Base-by-base conservation (phyloP, 1,284 basidiomycete species). In the Apiotrichum gracile region DNA sequence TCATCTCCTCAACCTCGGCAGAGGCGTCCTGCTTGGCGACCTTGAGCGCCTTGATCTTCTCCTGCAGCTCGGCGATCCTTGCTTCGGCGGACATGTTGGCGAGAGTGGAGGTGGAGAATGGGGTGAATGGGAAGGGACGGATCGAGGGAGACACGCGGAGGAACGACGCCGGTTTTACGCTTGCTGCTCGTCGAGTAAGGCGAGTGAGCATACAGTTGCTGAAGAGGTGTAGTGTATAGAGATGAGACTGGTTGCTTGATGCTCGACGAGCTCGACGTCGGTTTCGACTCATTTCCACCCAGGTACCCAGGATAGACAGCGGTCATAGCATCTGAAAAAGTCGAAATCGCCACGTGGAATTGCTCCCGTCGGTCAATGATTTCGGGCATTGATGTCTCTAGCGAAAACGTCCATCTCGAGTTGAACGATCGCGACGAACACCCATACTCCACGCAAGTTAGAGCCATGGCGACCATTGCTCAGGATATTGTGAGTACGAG, bases 1-100 rank as follows among this genome's bases (percentile, higher is more conserved):
- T 72, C 69, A 77, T 73, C 57, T 72, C 67, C 29, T 69, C 69
- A 19, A 76, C 64, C 55, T 74, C 68, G 22, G 61, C 58, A n/a
- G 65, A 60, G 31, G 71, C 72, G 53, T 75, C 72, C 53, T 71
- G 60, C 58, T 72, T 73, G 48, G 64, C 57, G 27, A 72, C 54
- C 57, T 75, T 76, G 47, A 77, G 65, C 52, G 67, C 56, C 49
- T 70, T 72, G 61, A 76, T 75, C 34, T 58, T 55, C 25, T 57
- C 54, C 47, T 73, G 72, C 25, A 76, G 69, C 37, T 59, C 64
- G n/a, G 62, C 52, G 57, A 77, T 73, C 27, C 63, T 61, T 39
- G 66, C 68, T 40, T 61, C 49, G 49, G 47, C 25, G 17, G 49
- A 31, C 50, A 55, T 54, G 41, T 27, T 50, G 49, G 21, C 22